Percentiles rank a stretch among this genome's conserved stretches.
Evolutionary conservation across 2,329 filamentous ascomycete genomes (phyloP).

Genomic region (Fusarium sp.): DNA sequence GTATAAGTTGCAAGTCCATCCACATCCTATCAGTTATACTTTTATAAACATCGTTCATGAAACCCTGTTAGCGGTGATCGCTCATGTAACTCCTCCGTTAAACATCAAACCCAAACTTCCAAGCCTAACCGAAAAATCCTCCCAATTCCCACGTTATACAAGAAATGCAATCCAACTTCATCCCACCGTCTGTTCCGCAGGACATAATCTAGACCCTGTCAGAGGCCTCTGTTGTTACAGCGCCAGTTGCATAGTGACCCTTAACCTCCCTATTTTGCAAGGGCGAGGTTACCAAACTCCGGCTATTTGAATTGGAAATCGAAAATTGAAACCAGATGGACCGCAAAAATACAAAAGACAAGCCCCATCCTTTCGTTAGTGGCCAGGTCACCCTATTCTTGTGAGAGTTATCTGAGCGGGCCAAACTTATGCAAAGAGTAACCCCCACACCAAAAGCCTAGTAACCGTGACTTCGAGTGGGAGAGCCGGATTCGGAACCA

Average conservation of each 20-base stretch:
- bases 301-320: constrained; percentile 24
- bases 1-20: constrained; percentile 1
- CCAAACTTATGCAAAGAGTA: constrained; percentile 14
- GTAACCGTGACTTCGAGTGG: constrained; percentile 43
- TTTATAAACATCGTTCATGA: constrained; percentile 2
- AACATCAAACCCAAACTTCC: constrained; percentile 18
- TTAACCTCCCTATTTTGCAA: constrained; percentile 25
- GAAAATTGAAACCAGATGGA: constrained; percentile 9
- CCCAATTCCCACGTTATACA: constrained; percentile 25
- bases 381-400: neutral
- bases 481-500: constrained; percentile 50
- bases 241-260: constrained; percentile 15
- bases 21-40: neutral
- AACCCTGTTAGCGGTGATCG: neutral
- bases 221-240: constrained; percentile 7
- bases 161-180: constrained; percentile 16
- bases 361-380: constrained; percentile 13
- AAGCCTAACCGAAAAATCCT: constrained; percentile 19
- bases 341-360: constrained; percentile 13
- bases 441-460: constrained; percentile 24
- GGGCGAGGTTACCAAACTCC: constrained; percentile 43
- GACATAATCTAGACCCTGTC: constrained; percentile 15
- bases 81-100: constrained; percentile 19
- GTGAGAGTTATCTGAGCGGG: neutral
- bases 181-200: constrained; percentile 1